A percentile compares a stretch with the other conserved stretches of the same genome.
Conservation (phyloP, 768 basidiomycete species). For the Gloeopeniophorella convolvens region DNA sequence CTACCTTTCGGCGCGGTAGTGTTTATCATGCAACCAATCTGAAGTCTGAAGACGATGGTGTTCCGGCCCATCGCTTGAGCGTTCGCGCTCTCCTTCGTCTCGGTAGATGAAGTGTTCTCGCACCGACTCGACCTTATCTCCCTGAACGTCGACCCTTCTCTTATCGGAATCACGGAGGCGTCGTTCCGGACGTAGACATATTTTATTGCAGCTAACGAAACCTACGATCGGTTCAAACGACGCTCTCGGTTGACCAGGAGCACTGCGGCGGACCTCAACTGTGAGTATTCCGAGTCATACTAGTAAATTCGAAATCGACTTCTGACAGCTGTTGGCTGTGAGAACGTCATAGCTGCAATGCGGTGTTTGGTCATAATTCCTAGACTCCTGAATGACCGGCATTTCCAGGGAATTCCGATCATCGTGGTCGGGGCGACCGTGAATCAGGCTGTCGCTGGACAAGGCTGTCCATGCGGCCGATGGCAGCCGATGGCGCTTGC, state of each 20-base stretch:
- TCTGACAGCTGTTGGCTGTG: too few relatives aligned
- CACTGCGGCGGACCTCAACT: slow-evolving; percentile 64
- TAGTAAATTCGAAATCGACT: slow-evolving; percentile 93
- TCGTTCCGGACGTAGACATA: slow-evolving; percentile 92
- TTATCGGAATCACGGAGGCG: slow-evolving; percentile 88
- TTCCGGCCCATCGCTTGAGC: slow-evolving; percentile 79
- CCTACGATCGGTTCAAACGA: slow-evolving; percentile 37
- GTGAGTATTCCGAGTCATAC: slow-evolving; percentile 89
- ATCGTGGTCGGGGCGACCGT: too few relatives aligned
- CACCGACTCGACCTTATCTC: slow-evolving; percentile 85
- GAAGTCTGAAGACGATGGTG: slow-evolving; percentile 78
- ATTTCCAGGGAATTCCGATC: too few relatives aligned
- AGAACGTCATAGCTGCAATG: too few relatives aligned
- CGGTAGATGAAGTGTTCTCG: slow-evolving; percentile 70
- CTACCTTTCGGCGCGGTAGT: slow-evolving; percentile 45
- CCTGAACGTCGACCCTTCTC: slow-evolving; percentile 93
- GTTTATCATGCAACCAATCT: slow-evolving; percentile 61
- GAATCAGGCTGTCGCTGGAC: too few relatives aligned
- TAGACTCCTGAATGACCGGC: too few relatives aligned
- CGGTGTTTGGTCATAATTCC: too few relatives aligned
- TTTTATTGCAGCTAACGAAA: slow-evolving; percentile 88
- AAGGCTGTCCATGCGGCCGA: too few relatives aligned
- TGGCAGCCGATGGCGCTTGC: too few relatives aligned
- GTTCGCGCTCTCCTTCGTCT: slow-evolving; percentile 42
- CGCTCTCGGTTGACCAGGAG: background rate